Evolutionary conservation across 345 rosid species (phyloP), one percentile per base, ranked within the genome.

Genomic region (Eucalyptus microcorys): DNA sequence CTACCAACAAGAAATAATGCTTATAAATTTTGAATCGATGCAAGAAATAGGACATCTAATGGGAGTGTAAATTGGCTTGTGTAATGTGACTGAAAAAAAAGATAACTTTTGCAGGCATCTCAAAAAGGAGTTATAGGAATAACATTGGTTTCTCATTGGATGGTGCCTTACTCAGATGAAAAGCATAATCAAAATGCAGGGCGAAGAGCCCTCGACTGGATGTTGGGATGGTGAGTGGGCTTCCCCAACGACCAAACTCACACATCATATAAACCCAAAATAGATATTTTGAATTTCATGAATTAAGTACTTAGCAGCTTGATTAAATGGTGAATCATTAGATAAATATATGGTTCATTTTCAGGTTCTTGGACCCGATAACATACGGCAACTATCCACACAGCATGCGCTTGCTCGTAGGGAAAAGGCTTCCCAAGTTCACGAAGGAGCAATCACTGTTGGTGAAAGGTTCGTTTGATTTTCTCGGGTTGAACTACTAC

Each of bases 401-500:
- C 10, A 49, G 53, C 37, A 90, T 95, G 93, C 89, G 57, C 32
- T 48, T 90, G 47, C 64, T 92, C 6, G 90, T 91, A 7, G 93
- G 95, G 9, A 43, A 88, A 3, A 87, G 95, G 68, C 87, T 93
- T 22, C 96, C 95, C 7, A 91, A 89, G 85, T 94, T 94, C 89
- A 66, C 91, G 10, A 8, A 61, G 49, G 86, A 89, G 80, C 89
- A 95, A 86, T 92, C 95, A 4, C 30, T 80, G 43, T 85, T 92
- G 89, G 22, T 94, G 26, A 94, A 92, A 89, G 93, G 94, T 13
- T 94, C 96, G 14, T 88, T 90, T 43, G 95, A 94, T 92, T 95
- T 93, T 89, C 87, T 93, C 3, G 95, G 95, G 50, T 48, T 95
- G 49, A 95, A 94, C 87, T 95, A 94, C 87, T 95, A 94, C 68